phyloP scores from a whole-genome alignment of 352 stramenopile genomes.

The Thalassiosira livingstoniorum region DNA sequence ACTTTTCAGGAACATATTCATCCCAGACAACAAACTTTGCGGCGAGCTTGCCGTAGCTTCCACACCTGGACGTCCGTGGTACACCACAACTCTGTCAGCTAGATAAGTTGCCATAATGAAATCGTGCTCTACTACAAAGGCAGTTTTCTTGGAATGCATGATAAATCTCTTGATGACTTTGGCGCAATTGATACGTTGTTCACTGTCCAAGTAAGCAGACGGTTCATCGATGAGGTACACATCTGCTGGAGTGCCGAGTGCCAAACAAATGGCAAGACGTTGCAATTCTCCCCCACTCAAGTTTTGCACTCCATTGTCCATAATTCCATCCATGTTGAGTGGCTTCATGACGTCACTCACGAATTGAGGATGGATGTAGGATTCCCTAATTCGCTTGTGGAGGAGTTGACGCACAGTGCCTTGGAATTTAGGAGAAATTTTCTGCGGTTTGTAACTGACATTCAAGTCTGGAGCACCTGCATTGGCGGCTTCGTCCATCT shows the following conservation, averaged over 20 bases:
- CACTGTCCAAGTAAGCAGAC: slow-evolving; percentile 98
- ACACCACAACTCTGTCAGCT: slow-evolving; percentile 95
- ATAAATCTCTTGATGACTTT: slow-evolving; percentile 99
- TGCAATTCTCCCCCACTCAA: slow-evolving; percentile 99
- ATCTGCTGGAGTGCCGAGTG: slow-evolving; percentile 97
- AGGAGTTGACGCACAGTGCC: slow-evolving; percentile 97
- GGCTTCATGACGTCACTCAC: slow-evolving; percentile 99
- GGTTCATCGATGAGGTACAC: slow-evolving; percentile 99
- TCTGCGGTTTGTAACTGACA: slow-evolving; percentile 99
- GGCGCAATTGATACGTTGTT: slow-evolving; percentile 98
- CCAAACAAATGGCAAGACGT: slow-evolving; percentile 97
- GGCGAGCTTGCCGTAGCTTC: slow-evolving; percentile 96
- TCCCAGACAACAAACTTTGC: slow-evolving; percentile 94
- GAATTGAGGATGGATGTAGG: slow-evolving; percentile 99
- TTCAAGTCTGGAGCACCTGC: slow-evolving; percentile 88
- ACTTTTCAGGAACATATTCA: slow-evolving; percentile 99
- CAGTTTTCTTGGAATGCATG: slow-evolving; percentile 99
- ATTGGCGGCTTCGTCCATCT: slow-evolving; percentile 73
- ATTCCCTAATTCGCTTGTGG: slow-evolving; percentile 97
- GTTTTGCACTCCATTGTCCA: slow-evolving; percentile 98
- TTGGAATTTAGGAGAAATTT: slow-evolving; percentile 95
- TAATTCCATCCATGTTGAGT: slow-evolving; percentile 97
- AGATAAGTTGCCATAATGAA: slow-evolving; percentile 99
- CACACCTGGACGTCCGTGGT: slow-evolving; percentile 94
- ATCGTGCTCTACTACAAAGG: slow-evolving; percentile 99